Conservation (phyloP, 331 rosid genomes). For the Rosa hybrid region DNA sequence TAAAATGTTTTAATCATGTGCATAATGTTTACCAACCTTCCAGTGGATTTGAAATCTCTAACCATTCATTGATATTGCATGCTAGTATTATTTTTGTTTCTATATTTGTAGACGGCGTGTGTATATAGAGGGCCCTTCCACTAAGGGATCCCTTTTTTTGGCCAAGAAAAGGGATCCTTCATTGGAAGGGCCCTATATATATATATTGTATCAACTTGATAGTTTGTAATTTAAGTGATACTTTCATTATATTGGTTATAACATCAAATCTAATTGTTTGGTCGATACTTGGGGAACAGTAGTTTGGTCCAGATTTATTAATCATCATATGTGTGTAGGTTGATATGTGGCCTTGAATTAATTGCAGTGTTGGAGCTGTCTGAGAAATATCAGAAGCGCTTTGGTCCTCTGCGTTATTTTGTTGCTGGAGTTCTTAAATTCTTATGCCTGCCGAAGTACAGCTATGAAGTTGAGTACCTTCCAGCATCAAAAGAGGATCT, state of each 20-base stretch:
- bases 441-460: slow-evolving; percentile 89
- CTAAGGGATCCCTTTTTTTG: too few relatives aligned
- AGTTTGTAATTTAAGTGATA: background rate
- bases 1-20: slow-evolving; percentile 2
- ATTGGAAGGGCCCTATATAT: too few relatives aligned
- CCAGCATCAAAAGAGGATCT: slow-evolving; percentile 71
- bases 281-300: background rate
- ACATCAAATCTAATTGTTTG: background rate
- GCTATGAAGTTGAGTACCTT: slow-evolving; percentile 94
- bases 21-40: background rate
- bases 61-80: background rate
- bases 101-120: background rate
- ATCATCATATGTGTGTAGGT: background rate
- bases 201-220: background rate
- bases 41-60: background rate
- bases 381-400: slow-evolving; percentile 91
- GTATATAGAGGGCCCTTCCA: too few relatives aligned
- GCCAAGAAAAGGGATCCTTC: too few relatives aligned
- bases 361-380: slow-evolving; percentile 92
- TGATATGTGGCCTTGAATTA: slow-evolving; percentile 2
- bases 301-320: background rate
- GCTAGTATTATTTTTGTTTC: background rate
- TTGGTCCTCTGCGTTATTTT: slow-evolving; percentile 94
- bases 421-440: slow-evolving; percentile 98
- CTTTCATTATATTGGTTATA: background rate